phyloP scores from a whole-genome alignment of 768 basidiomycete species.

The Sistotremastrum niveocremeum region DNA sequence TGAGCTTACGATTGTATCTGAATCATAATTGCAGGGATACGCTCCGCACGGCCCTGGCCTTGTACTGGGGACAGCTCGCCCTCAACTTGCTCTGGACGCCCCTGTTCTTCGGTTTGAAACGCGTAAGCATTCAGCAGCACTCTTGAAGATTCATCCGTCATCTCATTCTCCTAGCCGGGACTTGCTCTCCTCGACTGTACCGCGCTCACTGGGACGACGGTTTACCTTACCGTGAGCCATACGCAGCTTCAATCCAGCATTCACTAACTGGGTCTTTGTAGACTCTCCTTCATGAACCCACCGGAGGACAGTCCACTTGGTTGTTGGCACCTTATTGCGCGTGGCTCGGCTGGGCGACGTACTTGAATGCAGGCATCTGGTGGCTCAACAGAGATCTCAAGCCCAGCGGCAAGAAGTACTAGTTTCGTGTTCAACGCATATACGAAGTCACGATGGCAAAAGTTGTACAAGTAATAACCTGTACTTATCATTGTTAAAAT shows the following conservation, averaged over 20 bases:
- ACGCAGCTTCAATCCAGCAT: background rate
- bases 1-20: background rate
- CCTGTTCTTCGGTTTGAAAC: slow-evolving; percentile 42
- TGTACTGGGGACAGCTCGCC: slow-evolving; percentile 50
- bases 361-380: slow-evolving; percentile 55
- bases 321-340: slow-evolving; percentile 52
- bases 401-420: too few species aligned
- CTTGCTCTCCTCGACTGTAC: slow-evolving; percentile 41
- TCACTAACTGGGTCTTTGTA: slow-evolving; percentile 8
- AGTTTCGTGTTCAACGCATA: too few species aligned
- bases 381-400: slow-evolving; percentile 29
- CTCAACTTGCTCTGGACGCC: slow-evolving; percentile 53
- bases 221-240: slow-evolving; percentile 42
- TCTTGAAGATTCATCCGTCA: background rate
- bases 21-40: slow-evolving; percentile 18
- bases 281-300: slow-evolving; percentile 37
- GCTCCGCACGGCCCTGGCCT: slow-evolving; percentile 32
- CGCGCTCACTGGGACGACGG: slow-evolving; percentile 37
- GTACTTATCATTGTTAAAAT: too few species aligned
- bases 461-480: too few species aligned
- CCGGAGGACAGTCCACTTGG: slow-evolving; percentile 34
- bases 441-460: background rate
- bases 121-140: slow-evolving; percentile 17
- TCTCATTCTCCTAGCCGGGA: slow-evolving; percentile 26
- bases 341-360: slow-evolving; percentile 54